phyloP scores from a whole-genome alignment of 1,284 basidiomycete species.

The Cutaneotrichosporon sp. region DNA sequence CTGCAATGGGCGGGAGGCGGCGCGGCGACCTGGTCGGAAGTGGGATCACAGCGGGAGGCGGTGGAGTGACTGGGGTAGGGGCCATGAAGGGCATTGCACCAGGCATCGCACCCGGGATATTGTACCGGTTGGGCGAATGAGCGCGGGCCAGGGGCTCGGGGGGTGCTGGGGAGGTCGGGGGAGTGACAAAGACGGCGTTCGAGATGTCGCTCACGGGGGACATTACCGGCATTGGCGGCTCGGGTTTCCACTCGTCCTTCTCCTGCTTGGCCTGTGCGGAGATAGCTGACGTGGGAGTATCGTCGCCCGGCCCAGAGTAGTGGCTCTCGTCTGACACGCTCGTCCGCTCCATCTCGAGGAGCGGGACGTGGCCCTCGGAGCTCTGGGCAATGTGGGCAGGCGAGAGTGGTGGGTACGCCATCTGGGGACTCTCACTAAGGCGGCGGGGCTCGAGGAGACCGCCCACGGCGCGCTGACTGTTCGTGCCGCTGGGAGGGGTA shows the following conservation, averaged over 20 bases:
- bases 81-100: not conserved
- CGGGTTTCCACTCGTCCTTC: not conserved
- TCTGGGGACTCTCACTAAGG: not conserved
- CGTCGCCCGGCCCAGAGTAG: too few species aligned
- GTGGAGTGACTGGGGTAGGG: not conserved
- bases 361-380: not conserved
- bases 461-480: not conserved
- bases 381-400: not conserved
- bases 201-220: not conserved
- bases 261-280: not conserved
- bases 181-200: not conserved
- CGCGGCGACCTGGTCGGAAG: not conserved
- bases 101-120: not conserved
- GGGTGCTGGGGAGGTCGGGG: not conserved
- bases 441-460: not conserved
- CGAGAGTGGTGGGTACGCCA: not conserved
- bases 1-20: not conserved
- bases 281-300: too few species aligned
- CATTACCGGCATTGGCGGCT: not conserved
- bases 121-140: not conserved
- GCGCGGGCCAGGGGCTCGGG: not conserved
- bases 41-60: not conserved
- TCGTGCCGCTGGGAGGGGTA: not conserved
- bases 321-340: not conserved
- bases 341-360: not conserved